Evolutionary conservation across 768 basidiomycete genomes (phyloP).

Genomic region (Hydnum rufescens): DNA sequence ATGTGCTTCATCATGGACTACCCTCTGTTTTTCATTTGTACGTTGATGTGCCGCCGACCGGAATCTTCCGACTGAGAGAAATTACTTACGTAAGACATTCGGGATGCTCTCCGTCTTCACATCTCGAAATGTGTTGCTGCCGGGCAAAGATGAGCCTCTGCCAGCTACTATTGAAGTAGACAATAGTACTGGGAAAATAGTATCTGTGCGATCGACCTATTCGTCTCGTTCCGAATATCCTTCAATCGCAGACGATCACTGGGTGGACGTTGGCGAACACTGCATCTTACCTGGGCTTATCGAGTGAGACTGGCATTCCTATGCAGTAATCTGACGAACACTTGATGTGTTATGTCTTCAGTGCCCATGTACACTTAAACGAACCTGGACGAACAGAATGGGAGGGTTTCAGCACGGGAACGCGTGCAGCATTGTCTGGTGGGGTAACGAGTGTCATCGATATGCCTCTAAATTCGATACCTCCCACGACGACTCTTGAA

Average conservation of each 20-base stretch:
- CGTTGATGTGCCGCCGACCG: no score
- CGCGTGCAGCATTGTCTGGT: constrained; percentile 72
- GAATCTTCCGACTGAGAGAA: no score
- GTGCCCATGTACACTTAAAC: constrained; percentile 83
- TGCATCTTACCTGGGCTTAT: constrained; percentile 60
- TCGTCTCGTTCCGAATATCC: constrained; percentile 14
- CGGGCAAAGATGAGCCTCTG: constrained; percentile 25
- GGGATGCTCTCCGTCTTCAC: constrained; percentile 34
- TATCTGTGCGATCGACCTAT: constrained; percentile 21
- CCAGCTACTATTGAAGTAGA: constrained; percentile 52
- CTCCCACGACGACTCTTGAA: constrained; percentile 73
- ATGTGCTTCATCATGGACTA: no score
- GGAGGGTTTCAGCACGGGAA: constrained; percentile 91
- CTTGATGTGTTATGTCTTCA: constrained; percentile 15
- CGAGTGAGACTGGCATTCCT: constrained; percentile 31
- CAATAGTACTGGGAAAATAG: constrained; percentile 37
- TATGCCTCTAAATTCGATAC: constrained; percentile 96
- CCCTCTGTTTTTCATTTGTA: no score
- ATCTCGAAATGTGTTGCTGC: constrained; percentile 38
- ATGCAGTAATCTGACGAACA: not conserved
- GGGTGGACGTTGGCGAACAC: constrained; percentile 38
- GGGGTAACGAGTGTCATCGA: constrained; percentile 93
- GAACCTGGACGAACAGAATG: constrained; percentile 85
- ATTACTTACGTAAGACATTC: no score
- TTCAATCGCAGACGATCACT: constrained; percentile 18